A percentile compares a stretch with the other conserved stretches of the same genome.
Conservation (phyloP, 208 protist genomes). For the Zelonia costaricensis region DNA sequence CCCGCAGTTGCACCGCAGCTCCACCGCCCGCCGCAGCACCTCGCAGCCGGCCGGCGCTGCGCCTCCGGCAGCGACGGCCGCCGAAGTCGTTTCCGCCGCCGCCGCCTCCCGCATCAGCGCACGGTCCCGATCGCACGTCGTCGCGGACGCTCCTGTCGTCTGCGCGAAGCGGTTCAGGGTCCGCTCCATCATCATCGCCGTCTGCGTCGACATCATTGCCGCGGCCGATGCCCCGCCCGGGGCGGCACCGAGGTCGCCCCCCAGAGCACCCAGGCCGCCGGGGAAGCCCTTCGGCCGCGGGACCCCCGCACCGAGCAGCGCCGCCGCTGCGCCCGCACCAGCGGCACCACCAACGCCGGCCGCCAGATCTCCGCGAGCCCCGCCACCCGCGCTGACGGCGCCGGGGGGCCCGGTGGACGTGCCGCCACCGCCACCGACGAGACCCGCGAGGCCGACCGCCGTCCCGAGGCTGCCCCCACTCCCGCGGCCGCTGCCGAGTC, state of each 20-base stretch:
- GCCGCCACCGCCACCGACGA: too few relatives aligned
- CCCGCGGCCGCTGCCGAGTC: too few relatives aligned
- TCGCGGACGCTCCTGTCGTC: slow-evolving; percentile 12
- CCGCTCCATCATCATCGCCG: slow-evolving; percentile 30
- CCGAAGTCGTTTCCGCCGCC: too few relatives aligned
- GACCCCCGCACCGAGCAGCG: neutral
- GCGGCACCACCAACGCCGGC: too few relatives aligned
- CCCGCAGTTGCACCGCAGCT: slow-evolving; percentile 79
- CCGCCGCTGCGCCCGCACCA: neutral
- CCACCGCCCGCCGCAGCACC: slow-evolving; percentile 29
- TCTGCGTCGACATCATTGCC: slow-evolving; percentile 27
- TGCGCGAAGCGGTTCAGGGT: slow-evolving; percentile 27
- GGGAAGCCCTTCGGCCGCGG: slow-evolving; percentile 9
- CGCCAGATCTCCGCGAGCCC: too few relatives aligned
- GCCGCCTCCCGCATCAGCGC: slow-evolving; percentile 16
- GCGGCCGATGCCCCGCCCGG: slow-evolving; percentile 12
- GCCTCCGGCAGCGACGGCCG: slow-evolving; percentile 2
- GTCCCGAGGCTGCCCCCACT: too few relatives aligned
- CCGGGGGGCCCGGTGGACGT: too few relatives aligned
- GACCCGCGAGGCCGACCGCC: too few relatives aligned
- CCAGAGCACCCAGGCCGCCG: slow-evolving; percentile 2
- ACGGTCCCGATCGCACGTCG: slow-evolving; percentile 9
- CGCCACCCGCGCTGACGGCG: too few relatives aligned
- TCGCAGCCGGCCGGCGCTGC: neutral
- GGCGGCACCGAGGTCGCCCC: neutral